A percentile compares a stretch with the other conserved stretches of the same genome.
These are phyloP conservation scores for Cercospora nicotianae DNA, from an alignment of 2,329 filamentous ascomycete species.

Conservation along the genomic window DNA sequence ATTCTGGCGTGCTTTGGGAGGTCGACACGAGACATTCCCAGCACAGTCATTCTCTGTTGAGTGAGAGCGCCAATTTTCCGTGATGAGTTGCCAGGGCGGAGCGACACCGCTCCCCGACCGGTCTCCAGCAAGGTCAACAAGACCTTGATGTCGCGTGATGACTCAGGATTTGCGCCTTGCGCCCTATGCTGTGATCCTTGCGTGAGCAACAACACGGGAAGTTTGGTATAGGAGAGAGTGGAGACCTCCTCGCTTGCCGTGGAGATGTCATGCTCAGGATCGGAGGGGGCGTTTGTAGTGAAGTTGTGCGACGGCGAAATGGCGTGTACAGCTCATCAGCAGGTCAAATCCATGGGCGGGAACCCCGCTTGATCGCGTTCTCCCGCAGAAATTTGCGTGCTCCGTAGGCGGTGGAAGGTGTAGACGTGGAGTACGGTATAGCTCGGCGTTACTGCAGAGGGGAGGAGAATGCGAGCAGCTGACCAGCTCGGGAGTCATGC, in stretches of 20 bases:
- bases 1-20: not conserved
- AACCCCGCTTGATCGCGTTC: not conserved
- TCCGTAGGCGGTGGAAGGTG: not conserved
- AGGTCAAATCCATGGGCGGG: not conserved
- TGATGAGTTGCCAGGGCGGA: not conserved
- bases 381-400: not conserved
- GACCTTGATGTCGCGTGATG: constrained; percentile 2
- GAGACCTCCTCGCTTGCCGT: not conserved
- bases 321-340: not conserved
- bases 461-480: not conserved
- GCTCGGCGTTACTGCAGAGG: not conserved
- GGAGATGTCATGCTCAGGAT: constrained; percentile 7
- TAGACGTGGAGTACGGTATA: not conserved
- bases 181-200: not conserved
- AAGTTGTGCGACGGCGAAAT: not conserved
- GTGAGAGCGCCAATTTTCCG: not conserved
- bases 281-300: not conserved
- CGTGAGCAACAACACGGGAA: not conserved
- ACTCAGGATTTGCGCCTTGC: not conserved
- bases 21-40: not conserved
- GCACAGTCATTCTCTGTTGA: not conserved
- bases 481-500: not conserved
- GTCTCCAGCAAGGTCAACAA: not conserved
- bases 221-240: not conserved
- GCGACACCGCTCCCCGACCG: not conserved